phyloP scores from a whole-genome alignment of 202 grass and related monocot species.

The Zoysia matrella region DNA sequence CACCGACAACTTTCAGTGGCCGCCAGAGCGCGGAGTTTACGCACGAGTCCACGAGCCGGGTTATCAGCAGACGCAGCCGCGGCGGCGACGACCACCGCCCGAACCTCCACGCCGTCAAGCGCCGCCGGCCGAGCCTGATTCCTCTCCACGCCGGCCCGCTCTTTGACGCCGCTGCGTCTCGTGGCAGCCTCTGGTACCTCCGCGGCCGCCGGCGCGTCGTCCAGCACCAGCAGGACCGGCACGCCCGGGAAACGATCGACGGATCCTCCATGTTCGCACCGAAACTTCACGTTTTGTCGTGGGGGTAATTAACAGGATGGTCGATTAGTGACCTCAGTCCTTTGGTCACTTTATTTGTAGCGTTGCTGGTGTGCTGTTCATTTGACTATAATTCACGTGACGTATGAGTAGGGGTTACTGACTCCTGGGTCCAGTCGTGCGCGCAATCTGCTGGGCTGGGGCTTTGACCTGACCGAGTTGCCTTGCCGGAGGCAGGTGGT shows the following conservation, averaged over 20 bases:
- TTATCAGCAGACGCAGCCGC: constrained; percentile 29
- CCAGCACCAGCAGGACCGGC: background rate
- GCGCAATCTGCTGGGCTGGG: too few species aligned
- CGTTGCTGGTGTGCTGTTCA: too few species aligned
- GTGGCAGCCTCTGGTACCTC: constrained; percentile 14
- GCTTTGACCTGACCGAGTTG: too few species aligned
- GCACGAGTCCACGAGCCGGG: constrained; percentile 40
- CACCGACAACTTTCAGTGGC: background rate
- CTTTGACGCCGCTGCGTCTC: background rate
- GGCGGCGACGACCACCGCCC: background rate
- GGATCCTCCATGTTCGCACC: background rate
- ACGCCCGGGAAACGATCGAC: background rate
- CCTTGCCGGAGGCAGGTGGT: too few species aligned
- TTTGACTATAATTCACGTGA: too few species aligned
- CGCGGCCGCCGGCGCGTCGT: background rate
- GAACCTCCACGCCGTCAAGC: constrained; percentile 2
- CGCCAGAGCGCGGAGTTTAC: constrained; percentile 24
- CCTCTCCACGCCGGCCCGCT: background rate
- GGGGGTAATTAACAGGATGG: too few species aligned
- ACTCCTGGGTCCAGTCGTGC: too few species aligned
- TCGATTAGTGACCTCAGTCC: too few species aligned
- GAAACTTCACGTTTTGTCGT: too few species aligned
- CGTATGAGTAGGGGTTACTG: too few species aligned
- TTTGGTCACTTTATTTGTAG: too few species aligned
- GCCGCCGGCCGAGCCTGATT: constrained; percentile 20